These are phyloP conservation scores for Umbilicus rupestris DNA, from an alignment of 164 flowering plant genomes.

Conservation along the genomic window DNA sequence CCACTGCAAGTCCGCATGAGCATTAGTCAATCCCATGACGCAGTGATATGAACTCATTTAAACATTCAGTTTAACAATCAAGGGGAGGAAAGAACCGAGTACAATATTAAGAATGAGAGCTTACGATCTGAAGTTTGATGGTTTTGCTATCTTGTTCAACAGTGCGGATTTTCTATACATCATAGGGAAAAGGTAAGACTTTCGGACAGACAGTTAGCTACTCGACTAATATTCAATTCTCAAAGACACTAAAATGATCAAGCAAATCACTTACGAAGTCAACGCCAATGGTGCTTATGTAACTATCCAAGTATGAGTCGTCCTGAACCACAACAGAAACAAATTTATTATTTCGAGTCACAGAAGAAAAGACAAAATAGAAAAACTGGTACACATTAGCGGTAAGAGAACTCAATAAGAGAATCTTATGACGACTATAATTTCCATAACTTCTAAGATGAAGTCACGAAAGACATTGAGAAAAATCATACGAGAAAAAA, in stretches of 20 bases:
- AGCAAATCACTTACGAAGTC: not conserved
- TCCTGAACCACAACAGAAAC: not conserved
- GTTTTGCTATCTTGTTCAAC: constrained; percentile 6
- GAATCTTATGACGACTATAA: not conserved
- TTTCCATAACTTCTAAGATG: not conserved
- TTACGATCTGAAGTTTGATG: constrained; percentile 4
- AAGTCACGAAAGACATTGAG: no score
- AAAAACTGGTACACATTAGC: not conserved
- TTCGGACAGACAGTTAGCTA: not conserved
- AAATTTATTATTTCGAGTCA: not conserved
- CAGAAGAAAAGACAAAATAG: no score
- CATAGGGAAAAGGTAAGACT: not conserved
- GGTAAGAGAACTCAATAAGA: not conserved
- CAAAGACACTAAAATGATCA: not conserved
- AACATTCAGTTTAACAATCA: no score
- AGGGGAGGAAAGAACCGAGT: not conserved
- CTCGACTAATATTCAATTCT: not conserved
- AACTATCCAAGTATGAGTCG: constrained; percentile 2
- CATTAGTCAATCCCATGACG: no score
- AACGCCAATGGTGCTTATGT: constrained; percentile 4
- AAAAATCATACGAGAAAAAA: no score
- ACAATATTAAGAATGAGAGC: not conserved
- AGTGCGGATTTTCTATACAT: constrained; percentile 1
- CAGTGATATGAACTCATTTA: no score
- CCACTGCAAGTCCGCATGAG: no score